A percentile compares a stretch with the other conserved stretches of the same genome.
Evolutionary conservation across 257 asterid species (phyloP).

Genomic region (Solanum sparsipilum): DNA sequence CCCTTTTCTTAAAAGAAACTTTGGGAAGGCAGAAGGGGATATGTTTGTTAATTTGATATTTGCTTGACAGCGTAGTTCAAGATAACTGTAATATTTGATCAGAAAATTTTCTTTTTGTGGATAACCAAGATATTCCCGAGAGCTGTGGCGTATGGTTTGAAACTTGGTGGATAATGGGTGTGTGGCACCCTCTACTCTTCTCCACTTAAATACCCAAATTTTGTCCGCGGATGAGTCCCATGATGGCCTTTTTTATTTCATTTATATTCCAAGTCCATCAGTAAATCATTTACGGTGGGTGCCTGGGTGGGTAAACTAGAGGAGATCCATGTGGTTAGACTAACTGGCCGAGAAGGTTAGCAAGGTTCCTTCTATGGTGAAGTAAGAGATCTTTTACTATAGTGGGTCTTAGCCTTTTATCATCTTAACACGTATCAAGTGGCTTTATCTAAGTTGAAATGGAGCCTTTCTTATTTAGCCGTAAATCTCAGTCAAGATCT

Average conservation of each 20-base stretch:
- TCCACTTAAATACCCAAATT: not conserved
- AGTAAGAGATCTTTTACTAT: not conserved
- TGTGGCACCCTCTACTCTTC: not conserved
- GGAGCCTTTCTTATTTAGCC: not conserved
- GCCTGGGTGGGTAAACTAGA: not conserved
- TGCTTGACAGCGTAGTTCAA: not conserved
- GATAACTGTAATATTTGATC: not conserved
- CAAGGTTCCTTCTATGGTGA: not conserved
- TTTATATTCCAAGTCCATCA: not conserved
- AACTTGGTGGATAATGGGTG: not conserved
- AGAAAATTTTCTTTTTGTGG: not conserved
- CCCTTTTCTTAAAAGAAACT: not conserved
- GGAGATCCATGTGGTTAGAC: not conserved
- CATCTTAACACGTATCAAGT: not conserved
- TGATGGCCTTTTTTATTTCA: not conserved
- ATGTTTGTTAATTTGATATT: not conserved
- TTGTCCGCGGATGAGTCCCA: not conserved
- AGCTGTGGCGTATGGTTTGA: not conserved
- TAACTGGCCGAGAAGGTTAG: not conserved
- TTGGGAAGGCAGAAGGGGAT: not conserved
- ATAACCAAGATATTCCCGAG: not conserved
- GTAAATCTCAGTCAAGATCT: not conserved
- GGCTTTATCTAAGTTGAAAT: not conserved
- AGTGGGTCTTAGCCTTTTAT: not conserved
- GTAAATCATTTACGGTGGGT: not conserved